These are phyloP conservation scores for Boletus albobrunnescens DNA, from an alignment of 1,284 basidiomycete species.

Conservation along the genomic window DNA sequence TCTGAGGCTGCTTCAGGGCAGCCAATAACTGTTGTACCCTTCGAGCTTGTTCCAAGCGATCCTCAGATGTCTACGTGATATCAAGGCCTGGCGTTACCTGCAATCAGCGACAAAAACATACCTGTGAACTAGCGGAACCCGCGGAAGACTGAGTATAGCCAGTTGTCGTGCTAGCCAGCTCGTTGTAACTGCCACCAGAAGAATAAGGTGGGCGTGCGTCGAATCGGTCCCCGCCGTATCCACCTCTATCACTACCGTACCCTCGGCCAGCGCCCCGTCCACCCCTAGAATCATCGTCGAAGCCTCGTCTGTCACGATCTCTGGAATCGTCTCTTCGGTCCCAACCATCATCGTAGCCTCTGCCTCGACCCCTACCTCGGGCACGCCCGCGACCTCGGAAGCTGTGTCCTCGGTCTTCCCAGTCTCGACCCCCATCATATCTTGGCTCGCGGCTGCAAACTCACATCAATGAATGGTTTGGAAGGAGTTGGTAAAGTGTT, in stretches of 20 bases:
- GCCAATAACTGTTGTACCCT: constrained; percentile 79
- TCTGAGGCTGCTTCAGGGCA: constrained; percentile 67
- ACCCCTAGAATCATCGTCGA: constrained; percentile 43
- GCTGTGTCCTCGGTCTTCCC: constrained; percentile 43
- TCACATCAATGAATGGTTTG: constrained; percentile 7
- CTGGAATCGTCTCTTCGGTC: constrained; percentile 44
- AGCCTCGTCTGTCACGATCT: constrained; percentile 46
- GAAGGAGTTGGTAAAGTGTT: neutral
- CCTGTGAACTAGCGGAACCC: constrained; percentile 13
- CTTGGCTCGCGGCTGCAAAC: constrained; percentile 27
- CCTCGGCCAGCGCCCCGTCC: constrained; percentile 38
- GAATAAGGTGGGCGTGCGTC: constrained; percentile 33
- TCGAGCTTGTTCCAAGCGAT: constrained; percentile 76
- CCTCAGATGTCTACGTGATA: constrained; percentile 42
- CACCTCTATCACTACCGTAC: constrained; percentile 34
- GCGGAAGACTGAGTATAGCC: constrained; percentile 23
- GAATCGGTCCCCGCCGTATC: constrained; percentile 37
- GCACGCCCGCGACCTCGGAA: constrained; percentile 42
- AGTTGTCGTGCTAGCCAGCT: constrained; percentile 25
- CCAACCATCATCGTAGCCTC: constrained; percentile 40
- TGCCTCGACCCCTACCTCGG: constrained; percentile 38
- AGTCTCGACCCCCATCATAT: constrained; percentile 40
- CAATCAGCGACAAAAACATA: constrained; percentile 15
- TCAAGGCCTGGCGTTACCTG: constrained; percentile 2
- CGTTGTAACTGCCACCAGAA: constrained; percentile 30